Base-by-base conservation (phyloP, 352 stramenopile species). In the Pythium aquatile region DNA sequence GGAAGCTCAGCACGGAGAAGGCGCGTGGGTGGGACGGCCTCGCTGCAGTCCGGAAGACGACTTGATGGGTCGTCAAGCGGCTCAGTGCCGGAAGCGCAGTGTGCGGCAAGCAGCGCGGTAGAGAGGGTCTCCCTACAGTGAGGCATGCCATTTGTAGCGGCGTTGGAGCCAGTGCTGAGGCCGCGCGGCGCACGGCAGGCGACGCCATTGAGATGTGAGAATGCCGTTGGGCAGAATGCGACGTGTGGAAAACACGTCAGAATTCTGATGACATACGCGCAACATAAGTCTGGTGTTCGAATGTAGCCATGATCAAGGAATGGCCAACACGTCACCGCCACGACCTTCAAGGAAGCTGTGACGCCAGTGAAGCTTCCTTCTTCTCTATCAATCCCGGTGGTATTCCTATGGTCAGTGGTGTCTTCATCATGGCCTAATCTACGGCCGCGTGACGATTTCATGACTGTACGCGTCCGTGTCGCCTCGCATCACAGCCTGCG, bases 191-290 rank as follows among this genome's bases (percentile, higher is more conserved):
- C 51, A 35, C 16, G 30, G 24, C 51, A 13, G 39, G 33, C 10
- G 16, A 58, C 20, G 33, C 33, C 5, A 20, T 20, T 35, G 33
- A 24, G 35, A 28, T 13, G 5, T 13, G 8, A 24, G 20, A 24
- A 10, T 28, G 48, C 13, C 33, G 44, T 16, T n/a, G 3, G 26
- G 13, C 29, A 2, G 16, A 55, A 55, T 44, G 44, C 28, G 11
- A 33, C 49, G n/a, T 29, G 47, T 49, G 32, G 16, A n/a, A 14
- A 37, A 24, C 60, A 66, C 60, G 60, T 60, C 60, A 60, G 51
- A 66, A 66, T 66, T 32, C 48, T 32, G 39, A 16, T 2, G 20
- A 40, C 30, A 54, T 55, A 47, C 1, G 16, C 13, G 58, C 58
- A 58, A 63, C 33, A 62, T 54, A 62, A 33, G 29, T 4, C 9